Base-by-base conservation (phyloP, 495 filamentous ascomycete genomes). In the Aspergillus ellipticus region DNA sequence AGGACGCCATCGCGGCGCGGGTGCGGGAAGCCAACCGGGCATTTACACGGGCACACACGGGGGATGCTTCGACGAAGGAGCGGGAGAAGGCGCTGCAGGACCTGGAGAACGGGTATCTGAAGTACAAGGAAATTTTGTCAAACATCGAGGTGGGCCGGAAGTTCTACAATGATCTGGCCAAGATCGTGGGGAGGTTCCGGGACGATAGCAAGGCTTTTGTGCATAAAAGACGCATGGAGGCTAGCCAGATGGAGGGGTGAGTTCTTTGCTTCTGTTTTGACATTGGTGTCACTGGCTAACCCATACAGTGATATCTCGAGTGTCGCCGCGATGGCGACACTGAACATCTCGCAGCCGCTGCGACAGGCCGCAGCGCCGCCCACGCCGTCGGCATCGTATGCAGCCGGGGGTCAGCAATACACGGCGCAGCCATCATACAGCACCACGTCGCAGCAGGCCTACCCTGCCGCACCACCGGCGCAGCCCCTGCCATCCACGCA, bases 101-200 rank as follows among this genome's bases (percentile, higher is more conserved):
- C 41, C 78, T 98, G 19, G 93, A 97, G 66, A 94, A 91, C 52
- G 94, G 90, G 8, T 96, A 95, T 66, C 80, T 89, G 70, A 94
- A 91, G 72, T 97, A 97, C 71, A 95, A 94, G 70, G 92, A 98
- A 68, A 87, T 97, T 51, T 83, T 95, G 41, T 88, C 81, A 41
- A 95, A 97, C 63, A 73, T 96, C 0, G 90, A 97, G 52, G 88
- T 87, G 0, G 94, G 90, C 1, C 74, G 93, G 41, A 96, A 96
- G 62, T 98, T 98, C 67, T 98, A 97, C 74, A 97, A 98, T 65
- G 92, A 97, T 63, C 80, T 98, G 2, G 88, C 85, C 39, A 89
- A 87, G 68, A 92, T 96, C 42, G 85, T 96, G 1, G 83, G 78
- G 9, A 78, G 86, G 21, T 90, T 90, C 59, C 79, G 89, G 19